phyloP scores from a whole-genome alignment of 805 yeast species.

The Lipomyces orientalis region DNA sequence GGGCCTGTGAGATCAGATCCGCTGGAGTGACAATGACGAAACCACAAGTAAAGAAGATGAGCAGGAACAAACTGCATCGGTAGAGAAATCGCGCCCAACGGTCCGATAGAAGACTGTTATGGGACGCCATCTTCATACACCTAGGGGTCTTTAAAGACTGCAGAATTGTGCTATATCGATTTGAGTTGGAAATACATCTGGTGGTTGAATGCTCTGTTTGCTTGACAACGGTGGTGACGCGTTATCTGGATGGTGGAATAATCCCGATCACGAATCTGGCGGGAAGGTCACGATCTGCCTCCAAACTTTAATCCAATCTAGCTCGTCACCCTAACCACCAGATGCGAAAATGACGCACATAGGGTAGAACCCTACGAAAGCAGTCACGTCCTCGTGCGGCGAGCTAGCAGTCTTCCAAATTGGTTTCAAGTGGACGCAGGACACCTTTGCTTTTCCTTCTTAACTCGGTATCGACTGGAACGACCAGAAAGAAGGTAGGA shows the following conservation, averaged over 20 bases:
- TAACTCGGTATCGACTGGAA: conserved; percentile 25
- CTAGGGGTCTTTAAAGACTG: background rate
- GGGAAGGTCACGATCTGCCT: background rate
- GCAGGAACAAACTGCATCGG: conserved; percentile 42
- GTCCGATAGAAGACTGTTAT: conserved; percentile 8
- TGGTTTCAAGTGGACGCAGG: background rate
- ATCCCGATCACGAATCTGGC: background rate
- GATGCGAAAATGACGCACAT: too few species aligned
- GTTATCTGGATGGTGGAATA: background rate
- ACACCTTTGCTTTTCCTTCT: background rate
- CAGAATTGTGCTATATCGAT: background rate
- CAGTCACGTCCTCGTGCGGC: background rate
- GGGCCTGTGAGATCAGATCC: conserved; percentile 72
- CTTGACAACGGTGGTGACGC: background rate
- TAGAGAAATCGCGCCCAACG: conserved; percentile 38
- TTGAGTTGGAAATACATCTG: background rate
- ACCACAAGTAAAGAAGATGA: conserved; percentile 51
- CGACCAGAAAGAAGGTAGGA: conserved; percentile 42
- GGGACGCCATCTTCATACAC: background rate
- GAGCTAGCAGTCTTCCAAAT: too few species aligned
- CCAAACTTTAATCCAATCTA: background rate
- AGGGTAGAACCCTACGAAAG: background rate
- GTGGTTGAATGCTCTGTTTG: background rate
- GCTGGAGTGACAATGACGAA: conserved; percentile 76
- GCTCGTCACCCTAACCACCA: background rate